Conservation (phyloP, 495 filamentous ascomycete genomes). For the Aspergillus avenaceus region DNA sequence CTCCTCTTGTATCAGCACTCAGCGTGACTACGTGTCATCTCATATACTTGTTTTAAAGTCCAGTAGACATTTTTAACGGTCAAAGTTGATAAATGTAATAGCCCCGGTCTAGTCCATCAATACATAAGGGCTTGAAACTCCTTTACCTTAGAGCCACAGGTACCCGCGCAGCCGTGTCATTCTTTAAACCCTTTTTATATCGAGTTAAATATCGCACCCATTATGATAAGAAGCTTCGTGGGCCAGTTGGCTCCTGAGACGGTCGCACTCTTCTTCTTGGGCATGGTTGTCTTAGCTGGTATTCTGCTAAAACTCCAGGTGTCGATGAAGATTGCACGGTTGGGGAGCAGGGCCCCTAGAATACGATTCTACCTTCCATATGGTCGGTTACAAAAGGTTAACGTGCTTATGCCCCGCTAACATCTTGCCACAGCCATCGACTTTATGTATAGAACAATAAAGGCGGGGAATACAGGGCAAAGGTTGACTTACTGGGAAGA, state of each 20-base stretch:
- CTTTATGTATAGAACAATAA: slow-evolving; percentile 49
- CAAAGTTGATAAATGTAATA: too few species aligned
- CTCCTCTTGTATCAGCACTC: too few species aligned
- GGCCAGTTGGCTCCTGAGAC: slow-evolving; percentile 20
- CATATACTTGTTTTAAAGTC: too few species aligned
- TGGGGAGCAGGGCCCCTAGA: slow-evolving; percentile 34
- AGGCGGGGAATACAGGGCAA: slow-evolving; percentile 43
- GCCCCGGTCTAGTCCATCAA: too few species aligned
- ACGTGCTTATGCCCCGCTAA: slow-evolving; percentile 2
- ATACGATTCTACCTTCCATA: slow-evolving; percentile 34
- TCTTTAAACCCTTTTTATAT: too few species aligned
- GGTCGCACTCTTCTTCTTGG: slow-evolving; percentile 22
- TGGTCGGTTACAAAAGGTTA: slow-evolving; percentile 13
- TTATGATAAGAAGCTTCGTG: slow-evolving; percentile 37
- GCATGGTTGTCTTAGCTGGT: slow-evolving; percentile 20
- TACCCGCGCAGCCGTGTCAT: too few species aligned
- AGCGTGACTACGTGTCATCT: too few species aligned
- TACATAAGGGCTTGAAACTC: too few species aligned
- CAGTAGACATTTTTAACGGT: too few species aligned
- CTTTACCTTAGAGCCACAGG: too few species aligned
- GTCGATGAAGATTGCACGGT: slow-evolving; percentile 26
- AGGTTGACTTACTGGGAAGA: slow-evolving; percentile 59
- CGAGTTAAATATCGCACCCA: neutral
- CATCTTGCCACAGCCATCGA: slow-evolving; percentile 51
- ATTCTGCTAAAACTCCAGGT: slow-evolving; percentile 30